Conservation (phyloP, 2,329 filamentous ascomycete genomes). For the Verticillium albo-atrum region DNA sequence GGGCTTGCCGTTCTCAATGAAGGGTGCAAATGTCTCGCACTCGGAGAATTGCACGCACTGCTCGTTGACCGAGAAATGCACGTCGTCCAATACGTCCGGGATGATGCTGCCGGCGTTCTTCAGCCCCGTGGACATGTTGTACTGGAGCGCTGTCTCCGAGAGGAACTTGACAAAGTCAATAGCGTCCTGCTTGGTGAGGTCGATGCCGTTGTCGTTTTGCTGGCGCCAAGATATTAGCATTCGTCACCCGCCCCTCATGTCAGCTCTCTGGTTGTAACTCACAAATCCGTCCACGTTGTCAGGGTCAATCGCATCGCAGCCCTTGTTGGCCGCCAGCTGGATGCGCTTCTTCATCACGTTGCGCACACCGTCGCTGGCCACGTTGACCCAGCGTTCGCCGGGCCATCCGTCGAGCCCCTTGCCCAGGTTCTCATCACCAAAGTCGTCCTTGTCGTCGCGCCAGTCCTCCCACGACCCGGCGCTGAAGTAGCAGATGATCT, state of each 20-base stretch:
- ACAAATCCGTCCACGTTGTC: conserved; percentile 67
- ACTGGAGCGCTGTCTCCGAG: conserved; percentile 44
- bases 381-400: conserved; percentile 63
- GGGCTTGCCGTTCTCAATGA: conserved; percentile 57
- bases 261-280: conserved; percentile 17
- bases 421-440: conserved; percentile 52
- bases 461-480: conserved; percentile 65
- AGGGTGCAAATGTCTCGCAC: conserved; percentile 52
- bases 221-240: conserved; percentile 10
- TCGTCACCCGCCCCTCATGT: neutral
- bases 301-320: conserved; percentile 65
- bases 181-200: conserved; percentile 51
- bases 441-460: conserved; percentile 53
- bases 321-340: conserved; percentile 53
- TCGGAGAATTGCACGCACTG: conserved; percentile 59
- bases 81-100: conserved; percentile 34
- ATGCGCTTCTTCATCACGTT: conserved; percentile 60
- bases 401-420: conserved; percentile 58
- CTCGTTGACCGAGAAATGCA: conserved; percentile 68
- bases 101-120: conserved; percentile 66
- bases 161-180: conserved; percentile 59
- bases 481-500: conserved; percentile 72
- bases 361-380: conserved; percentile 53
- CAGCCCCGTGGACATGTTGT: conserved; percentile 58
- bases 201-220: conserved; percentile 59